Evolutionary conservation across 345 rosid species (phyloP).

Genomic region (Eucalyptus fibrosa): DNA sequence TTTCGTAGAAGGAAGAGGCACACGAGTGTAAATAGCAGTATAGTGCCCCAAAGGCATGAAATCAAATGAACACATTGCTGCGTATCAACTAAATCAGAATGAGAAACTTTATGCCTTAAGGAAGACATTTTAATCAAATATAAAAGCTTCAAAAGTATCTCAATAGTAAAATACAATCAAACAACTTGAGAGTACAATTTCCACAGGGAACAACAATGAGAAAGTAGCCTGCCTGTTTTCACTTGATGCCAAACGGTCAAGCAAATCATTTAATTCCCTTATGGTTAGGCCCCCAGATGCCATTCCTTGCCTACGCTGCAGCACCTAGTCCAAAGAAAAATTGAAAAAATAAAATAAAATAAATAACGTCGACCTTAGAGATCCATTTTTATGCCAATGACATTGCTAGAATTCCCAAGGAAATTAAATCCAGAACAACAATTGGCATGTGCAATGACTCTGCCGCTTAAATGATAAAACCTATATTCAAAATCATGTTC

Average conservation of each 20-base stretch:
- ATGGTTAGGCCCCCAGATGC: slow-evolving; percentile 62
- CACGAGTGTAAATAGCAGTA: neutral
- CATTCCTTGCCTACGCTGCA: slow-evolving; percentile 79
- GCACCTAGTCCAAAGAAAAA: slow-evolving; percentile 20
- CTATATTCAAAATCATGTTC: neutral
- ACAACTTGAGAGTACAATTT: neutral
- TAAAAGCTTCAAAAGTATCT: neutral
- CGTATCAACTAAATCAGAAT: neutral
- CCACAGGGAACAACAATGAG: neutral
- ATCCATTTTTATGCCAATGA: neutral
- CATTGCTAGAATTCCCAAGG: neutral
- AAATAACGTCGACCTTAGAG: neutral
- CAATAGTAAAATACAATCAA: neutral
- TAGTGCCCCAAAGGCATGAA: neutral
- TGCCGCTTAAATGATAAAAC: neutral
- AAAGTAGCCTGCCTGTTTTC: slow-evolving; percentile 47
- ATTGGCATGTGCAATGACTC: neutral
- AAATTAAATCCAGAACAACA: neutral
- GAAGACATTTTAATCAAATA: neutral
- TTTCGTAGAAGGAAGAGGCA: neutral
- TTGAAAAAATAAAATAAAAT: neutral
- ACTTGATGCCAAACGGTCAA: slow-evolving; percentile 64
- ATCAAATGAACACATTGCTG: neutral
- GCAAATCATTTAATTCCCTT: slow-evolving; percentile 67
- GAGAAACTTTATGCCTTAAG: neutral